phyloP scores from a whole-genome alignment of 2,329 filamentous ascomycete genomes.

The Ceratocystis papillata region DNA sequence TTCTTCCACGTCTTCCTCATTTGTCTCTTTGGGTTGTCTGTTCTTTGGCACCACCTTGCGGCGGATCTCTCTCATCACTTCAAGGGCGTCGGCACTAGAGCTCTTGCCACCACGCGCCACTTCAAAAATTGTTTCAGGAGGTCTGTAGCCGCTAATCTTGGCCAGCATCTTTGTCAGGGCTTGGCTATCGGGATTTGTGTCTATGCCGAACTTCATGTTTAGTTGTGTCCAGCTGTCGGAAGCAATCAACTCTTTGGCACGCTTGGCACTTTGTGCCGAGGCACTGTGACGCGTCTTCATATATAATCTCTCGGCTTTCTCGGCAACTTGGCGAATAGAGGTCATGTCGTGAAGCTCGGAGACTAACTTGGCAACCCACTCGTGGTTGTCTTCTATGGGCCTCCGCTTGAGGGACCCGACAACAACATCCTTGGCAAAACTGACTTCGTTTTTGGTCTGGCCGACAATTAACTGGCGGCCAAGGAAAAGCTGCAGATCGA shows the following conservation, averaged over 20 bases:
- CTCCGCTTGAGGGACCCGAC: constrained; percentile 66
- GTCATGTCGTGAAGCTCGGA: constrained; percentile 64
- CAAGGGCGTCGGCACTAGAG: constrained; percentile 52
- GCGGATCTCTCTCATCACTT: constrained; percentile 63
- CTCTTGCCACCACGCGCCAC: constrained; percentile 63
- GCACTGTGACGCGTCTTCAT: constrained; percentile 81
- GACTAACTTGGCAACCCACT: constrained; percentile 73
- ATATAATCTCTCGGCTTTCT: constrained; percentile 88
- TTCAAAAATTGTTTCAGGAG: constrained; percentile 93
- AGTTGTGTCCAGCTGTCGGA: constrained; percentile 61
- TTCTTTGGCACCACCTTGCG: constrained; percentile 55
- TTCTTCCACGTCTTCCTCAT: constrained; percentile 29
- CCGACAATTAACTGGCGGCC: constrained; percentile 74
- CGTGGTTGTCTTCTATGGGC: constrained; percentile 61
- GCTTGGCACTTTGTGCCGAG: constrained; percentile 78
- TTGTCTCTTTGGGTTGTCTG: constrained; percentile 33
- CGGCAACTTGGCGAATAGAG: constrained; percentile 59
- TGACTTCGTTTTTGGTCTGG: constrained; percentile 49
- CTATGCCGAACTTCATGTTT: constrained; percentile 69
- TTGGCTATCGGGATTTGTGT: constrained; percentile 53
- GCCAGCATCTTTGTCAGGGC: constrained; percentile 79
- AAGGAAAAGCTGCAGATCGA: constrained; percentile 90
- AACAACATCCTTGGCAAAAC: constrained; percentile 73
- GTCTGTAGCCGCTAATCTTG: constrained; percentile 76
- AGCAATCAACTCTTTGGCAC: constrained; percentile 65